phyloP scores from a whole-genome alignment of 345 rosid genomes.

The Salix arbutifolia region DNA sequence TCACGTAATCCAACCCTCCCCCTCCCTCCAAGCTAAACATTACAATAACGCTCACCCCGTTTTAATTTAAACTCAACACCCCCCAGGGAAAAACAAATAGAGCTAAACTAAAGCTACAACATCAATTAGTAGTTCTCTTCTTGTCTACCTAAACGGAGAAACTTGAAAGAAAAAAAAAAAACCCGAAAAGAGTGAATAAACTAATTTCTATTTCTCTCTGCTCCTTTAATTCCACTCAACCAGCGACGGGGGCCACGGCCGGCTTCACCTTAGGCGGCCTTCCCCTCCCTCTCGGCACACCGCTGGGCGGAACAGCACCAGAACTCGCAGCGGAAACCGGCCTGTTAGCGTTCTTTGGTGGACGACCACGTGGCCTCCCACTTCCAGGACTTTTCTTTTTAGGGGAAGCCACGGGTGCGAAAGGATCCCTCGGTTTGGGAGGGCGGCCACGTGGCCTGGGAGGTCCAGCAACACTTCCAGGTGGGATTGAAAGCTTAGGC shows the following conservation, averaged over 20 bases:
- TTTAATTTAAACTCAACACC: background rate
- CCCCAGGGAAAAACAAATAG: background rate
- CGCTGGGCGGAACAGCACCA: slow-evolving; percentile 2
- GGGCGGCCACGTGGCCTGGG: slow-evolving; percentile 78
- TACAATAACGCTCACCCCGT: slow-evolving; percentile 8
- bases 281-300: slow-evolving; percentile 58
- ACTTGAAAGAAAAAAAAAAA: background rate
- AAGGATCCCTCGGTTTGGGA: slow-evolving; percentile 52
- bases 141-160: background rate
- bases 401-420: slow-evolving; percentile 22
- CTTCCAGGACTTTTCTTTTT: slow-evolving; percentile 14
- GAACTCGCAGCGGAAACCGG: slow-evolving; percentile 1
- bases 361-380: slow-evolving; percentile 64
- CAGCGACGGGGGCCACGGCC: slow-evolving; percentile 59
- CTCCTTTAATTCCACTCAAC: slow-evolving; percentile 19
- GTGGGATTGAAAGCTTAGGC: slow-evolving; percentile 36
- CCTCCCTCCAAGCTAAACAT: background rate
- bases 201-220: background rate
- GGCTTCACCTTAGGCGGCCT: slow-evolving; percentile 84
- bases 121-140: slow-evolving; percentile 10
- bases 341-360: slow-evolving; percentile 55
- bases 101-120: slow-evolving; percentile 6
- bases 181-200: slow-evolving; percentile 7
- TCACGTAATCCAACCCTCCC: background rate
- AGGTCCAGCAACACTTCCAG: slow-evolving; percentile 20